phyloP scores from a whole-genome alignment of 768 basidiomycete species.

The Rhodotorula toruloides region DNA sequence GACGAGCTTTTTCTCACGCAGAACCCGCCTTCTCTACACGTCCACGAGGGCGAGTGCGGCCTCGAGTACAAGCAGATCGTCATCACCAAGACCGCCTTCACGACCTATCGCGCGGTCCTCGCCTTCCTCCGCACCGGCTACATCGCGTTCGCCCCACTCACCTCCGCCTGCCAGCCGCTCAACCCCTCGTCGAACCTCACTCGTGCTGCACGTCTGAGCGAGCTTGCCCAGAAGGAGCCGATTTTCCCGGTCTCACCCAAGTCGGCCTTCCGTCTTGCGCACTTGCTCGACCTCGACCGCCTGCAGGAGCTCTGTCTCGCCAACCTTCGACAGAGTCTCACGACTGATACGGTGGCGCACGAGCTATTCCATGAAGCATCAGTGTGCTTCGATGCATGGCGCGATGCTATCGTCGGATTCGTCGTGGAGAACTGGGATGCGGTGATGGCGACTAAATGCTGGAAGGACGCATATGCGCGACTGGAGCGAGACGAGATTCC shows the following conservation, averaged over 20 bases:
- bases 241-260: neutral
- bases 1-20: neutral
- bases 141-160: slow-evolving; percentile 1
- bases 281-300: neutral
- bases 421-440: neutral
- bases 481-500: neutral
- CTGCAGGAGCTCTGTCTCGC: neutral
- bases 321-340: neutral
- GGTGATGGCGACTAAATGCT: neutral
- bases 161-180: neutral
- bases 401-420: neutral
- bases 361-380: slow-evolving; percentile 7
- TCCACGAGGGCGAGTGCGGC: neutral
- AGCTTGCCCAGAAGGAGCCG: neutral
- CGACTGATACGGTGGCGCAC: neutral
- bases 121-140: neutral
- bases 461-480: neutral
- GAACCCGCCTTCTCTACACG: no score
- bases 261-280: slow-evolving; percentile 15
- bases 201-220: neutral
- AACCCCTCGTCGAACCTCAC: neutral
- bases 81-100: neutral
- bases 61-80: neutral
- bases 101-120: slow-evolving; percentile 9
- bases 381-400: neutral